Evolutionary conservation across 148 eudicot species (phyloP), one percentile per base, ranked within the genome.

Genomic region (Rhododendron molle): DNA sequence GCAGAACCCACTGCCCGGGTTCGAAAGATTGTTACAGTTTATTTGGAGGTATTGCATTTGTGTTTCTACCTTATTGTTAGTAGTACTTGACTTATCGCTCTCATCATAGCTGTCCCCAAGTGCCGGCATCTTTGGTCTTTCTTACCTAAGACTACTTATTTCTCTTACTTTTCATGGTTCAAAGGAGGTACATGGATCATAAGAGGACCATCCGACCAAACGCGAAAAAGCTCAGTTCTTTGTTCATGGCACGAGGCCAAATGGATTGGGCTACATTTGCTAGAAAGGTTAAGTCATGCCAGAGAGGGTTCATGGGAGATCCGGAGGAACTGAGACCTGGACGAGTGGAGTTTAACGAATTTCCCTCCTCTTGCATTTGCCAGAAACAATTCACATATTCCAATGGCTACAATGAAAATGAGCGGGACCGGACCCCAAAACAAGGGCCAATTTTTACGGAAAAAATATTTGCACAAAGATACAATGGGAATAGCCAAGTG

Each of bases 161-260:
- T 67, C 26, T 88, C 82, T 28, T 79, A 9, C 47, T 67, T 52
- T 43, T 85, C 56, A 49, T 84, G 60, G 65, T 47, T 52, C 43
- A 52, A 89, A 97, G 99, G 98, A 92, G 99, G 88, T 97, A 96
- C 80, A 91, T 93, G 93, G 99, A 98, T 50, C 99, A 97, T 88
- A 97, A 95, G 84, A 90, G 98, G 85, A 97, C 99, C 46, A 91
- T 97, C 71, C 91, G 96, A 83, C 99, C 99, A 76, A 97, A 97
- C 72, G 99, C 98, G 14, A 97, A 95, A 85, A 93, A 90, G 92
- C 96, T 97, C 7, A 93, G 96, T 83, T 91, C 98, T 79, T 85
- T 95, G 88, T 93, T 94, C 79, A 87, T 91, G 92, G 90, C 92
- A 28, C 91, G 93, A 49, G 90, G 90, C 67, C 87, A 89, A 80